Evolutionary conservation across 352 stramenopile genomes (phyloP).

Genomic region (Pythium monospermum): DNA sequence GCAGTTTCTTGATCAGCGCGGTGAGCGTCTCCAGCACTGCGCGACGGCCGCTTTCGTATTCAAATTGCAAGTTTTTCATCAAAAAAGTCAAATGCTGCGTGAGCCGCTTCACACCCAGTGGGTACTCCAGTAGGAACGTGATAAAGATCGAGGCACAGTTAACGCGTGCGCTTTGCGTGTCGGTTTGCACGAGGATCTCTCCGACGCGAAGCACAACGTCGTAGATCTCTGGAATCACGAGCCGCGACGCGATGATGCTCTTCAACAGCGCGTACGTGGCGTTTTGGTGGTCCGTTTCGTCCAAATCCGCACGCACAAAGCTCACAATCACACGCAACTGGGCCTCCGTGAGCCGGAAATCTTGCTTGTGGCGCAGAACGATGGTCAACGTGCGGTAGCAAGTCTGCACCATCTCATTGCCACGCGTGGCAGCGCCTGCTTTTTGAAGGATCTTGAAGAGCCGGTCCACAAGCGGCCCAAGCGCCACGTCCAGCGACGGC

Average conservation of each 20-base stretch:
- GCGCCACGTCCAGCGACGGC: constrained; percentile 79
- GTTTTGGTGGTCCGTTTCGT: constrained; percentile 94
- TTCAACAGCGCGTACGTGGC: constrained; percentile 93
- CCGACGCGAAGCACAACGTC: constrained; percentile 94
- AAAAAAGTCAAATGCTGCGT: constrained; percentile 93
- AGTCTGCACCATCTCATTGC: constrained; percentile 93
- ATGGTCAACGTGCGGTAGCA: constrained; percentile 93
- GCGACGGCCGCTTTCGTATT: constrained; percentile 91
- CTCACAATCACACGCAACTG: constrained; percentile 87
- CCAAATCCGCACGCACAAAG: constrained; percentile 88
- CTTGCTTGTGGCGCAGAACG: constrained; percentile 71
- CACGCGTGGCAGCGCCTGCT: constrained; percentile 82
- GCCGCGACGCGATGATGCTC: constrained; percentile 85
- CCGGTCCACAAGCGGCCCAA: constrained; percentile 83
- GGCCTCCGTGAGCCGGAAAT: constrained; percentile 54
- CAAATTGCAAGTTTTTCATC: constrained; percentile 94
- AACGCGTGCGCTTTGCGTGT: constrained; percentile 79
- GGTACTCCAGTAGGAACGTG: constrained; percentile 95
- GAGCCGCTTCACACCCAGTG: constrained; percentile 90
- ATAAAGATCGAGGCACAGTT: constrained; percentile 81
- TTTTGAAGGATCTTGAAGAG: constrained; percentile 91
- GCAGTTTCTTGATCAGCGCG: constrained; percentile 90
- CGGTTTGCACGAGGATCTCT: constrained; percentile 92
- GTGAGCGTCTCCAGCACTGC: constrained; percentile 88
- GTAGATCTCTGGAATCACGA: constrained; percentile 94